Base-by-base conservation (phyloP, 495 filamentous ascomycete species). In the Daldinia loculata region DNA sequence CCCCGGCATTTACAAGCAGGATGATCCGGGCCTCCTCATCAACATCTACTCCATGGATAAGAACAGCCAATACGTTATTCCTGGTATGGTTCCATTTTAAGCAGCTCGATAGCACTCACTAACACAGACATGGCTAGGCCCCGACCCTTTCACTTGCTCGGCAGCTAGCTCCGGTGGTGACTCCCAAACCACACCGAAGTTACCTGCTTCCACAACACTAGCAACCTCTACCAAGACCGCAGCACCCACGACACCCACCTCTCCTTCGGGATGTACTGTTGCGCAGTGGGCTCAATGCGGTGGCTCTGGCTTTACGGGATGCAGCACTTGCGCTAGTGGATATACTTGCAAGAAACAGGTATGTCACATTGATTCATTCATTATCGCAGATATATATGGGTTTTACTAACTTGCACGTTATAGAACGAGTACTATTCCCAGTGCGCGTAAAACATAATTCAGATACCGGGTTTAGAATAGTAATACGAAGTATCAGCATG, bases 271-370 rank as follows among this genome's bases (percentile, higher is more conserved):
- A 17, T 72, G 70, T 41, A 61, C 53, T 24, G 64, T 56, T 0
- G 63, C 63, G 15, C 68, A 74, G 58, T 86, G 75, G 69, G 75
- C 70, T 4, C 86, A 88, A 71, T 88, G 86, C 52, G 85, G 85
- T 50, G 86, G 86, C 0, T 53, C 27, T 12, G 76, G 77, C n/a
- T 88, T 78, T 71, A 82, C 75, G 4, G 86, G 86, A 6, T 75
- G 82, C 56, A 86, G 82, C 1, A 78, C 76, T 14, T 88, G 86
- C 55, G 80, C 45, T 7, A 80, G 75, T 56, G 75, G 75, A 2
- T 80, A 74, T 27, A 81, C 76, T 51, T 84, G 82, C 72, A 74
- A 72, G 38, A 74, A 78, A 38, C 69, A 75, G 69, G 65, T 66
- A 74, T 14, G 63, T 63, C 17, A 51, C 22, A 34, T 22, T 24